phyloP scores from a whole-genome alignment of 2,329 filamentous ascomycete genomes.

The Microsporum audouinii region DNA sequence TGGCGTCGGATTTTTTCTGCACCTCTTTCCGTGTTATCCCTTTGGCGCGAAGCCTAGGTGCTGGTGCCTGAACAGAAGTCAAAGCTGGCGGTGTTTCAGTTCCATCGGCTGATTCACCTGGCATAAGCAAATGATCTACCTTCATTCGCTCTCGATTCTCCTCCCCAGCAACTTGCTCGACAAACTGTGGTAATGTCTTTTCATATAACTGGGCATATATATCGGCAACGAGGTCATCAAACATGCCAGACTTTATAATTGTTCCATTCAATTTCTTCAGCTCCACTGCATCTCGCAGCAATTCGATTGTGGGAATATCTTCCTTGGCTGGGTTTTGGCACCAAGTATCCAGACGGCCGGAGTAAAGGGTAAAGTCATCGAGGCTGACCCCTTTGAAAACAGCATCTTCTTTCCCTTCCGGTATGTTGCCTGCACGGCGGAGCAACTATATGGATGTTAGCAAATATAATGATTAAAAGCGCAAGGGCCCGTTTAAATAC shows the following conservation, averaged over 20 bases:
- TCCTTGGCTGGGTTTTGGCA: constrained; percentile 36
- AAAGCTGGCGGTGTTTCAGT: constrained; percentile 8
- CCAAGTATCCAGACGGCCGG: constrained; percentile 50
- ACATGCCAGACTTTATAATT: constrained; percentile 70
- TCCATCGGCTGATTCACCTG: constrained; percentile 20
- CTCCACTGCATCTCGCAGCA: constrained; percentile 55
- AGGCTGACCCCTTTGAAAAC: constrained; percentile 44
- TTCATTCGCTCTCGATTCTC: constrained; percentile 39
- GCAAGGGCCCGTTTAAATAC: constrained; percentile 19
- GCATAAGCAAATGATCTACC: constrained; percentile 36
- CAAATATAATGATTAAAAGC: constrained; percentile 13
- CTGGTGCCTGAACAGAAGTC: constrained; percentile 12
- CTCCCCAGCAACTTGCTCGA: constrained; percentile 33
- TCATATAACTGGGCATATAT: constrained; percentile 56
- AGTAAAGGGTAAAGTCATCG: constrained; percentile 53
- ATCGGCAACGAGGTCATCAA: constrained; percentile 91
- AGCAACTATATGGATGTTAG: constrained; percentile 35
- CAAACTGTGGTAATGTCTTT: constrained; percentile 28
- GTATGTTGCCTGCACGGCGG: constrained; percentile 45
- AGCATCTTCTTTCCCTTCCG: constrained; percentile 45
- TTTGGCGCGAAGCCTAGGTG: constrained; percentile 37
- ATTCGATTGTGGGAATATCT: constrained; percentile 43
- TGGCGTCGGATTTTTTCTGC: constrained; percentile 47
- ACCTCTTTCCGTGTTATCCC: constrained; percentile 50
- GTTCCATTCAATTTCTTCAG: constrained; percentile 72